Conservation (phyloP, 345 rosid species). For the Eucalyptus leucophloia region DNA sequence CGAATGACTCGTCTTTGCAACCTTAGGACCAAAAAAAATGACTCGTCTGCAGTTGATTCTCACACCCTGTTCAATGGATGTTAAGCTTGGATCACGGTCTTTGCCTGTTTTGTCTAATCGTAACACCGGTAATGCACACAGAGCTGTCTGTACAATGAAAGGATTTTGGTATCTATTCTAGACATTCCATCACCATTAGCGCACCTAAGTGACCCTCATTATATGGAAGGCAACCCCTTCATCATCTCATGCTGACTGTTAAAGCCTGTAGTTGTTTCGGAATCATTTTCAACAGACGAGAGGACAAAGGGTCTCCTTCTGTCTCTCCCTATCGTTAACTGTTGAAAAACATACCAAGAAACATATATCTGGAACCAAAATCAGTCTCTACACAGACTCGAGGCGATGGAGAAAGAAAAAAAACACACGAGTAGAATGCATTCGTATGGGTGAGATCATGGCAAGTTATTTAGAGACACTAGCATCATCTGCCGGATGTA, state of each 20-base stretch:
- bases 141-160: no score
- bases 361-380: background rate
- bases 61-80: no score
- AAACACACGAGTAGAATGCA: background rate
- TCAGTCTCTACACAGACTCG: background rate
- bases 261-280: background rate
- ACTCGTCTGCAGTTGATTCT: no score
- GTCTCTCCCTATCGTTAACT: background rate
- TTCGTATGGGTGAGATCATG: background rate
- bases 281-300: background rate
- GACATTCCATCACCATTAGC: background rate
- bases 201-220: background rate
- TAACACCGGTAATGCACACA: no score
- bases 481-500: background rate
- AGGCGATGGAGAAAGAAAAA: background rate
- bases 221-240: background rate
- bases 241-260: background rate
- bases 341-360: background rate
- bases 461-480: background rate
- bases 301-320: background rate
- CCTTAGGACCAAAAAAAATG: no score
- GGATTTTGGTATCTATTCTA: no score
- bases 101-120: no score
- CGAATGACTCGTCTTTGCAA: no score
- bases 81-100: no score